A percentile compares a stretch with the other conserved stretches of the same genome.
Evolutionary conservation across 73 alveolate species (phyloP).

Genomic region (Paramecium sexaurelia): DNA sequence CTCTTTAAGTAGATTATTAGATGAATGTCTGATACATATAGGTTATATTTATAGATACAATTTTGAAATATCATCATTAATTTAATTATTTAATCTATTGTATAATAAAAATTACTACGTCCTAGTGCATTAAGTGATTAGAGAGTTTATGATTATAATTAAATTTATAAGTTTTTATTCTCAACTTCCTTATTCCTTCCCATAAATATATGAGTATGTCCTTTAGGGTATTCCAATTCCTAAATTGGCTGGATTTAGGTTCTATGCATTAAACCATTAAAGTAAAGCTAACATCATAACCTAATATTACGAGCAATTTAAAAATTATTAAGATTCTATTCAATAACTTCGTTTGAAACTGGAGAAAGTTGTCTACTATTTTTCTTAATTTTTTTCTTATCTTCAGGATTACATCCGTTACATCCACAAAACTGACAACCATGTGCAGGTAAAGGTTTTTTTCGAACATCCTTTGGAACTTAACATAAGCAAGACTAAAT

Average conservation of each 20-base stretch:
- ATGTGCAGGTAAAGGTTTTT: constrained; percentile 77
- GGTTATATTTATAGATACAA: neutral
- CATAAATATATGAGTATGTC: constrained; percentile 56
- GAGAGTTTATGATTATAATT: constrained; percentile 8
- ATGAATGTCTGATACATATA: constrained; percentile 13
- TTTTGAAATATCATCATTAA: neutral
- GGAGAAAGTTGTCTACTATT: constrained; percentile 27
- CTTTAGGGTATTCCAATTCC: constrained; percentile 44
- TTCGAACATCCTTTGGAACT: constrained; percentile 88
- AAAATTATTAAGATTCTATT: constrained; percentile 34
- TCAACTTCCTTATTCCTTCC: constrained; percentile 39
- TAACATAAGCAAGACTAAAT: constrained; percentile 84
- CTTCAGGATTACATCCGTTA: constrained; percentile 91
- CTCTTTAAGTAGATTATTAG: neutral
- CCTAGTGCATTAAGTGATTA: neutral
- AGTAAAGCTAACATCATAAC: neutral
- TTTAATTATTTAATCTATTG: constrained; percentile 24
- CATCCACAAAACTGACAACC: constrained; percentile 93
- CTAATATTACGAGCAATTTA: constrained; percentile 5
- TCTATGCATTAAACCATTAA: neutral
- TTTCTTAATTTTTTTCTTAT: constrained; percentile 71
- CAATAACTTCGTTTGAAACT: neutral
- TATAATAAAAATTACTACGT: constrained; percentile 29
- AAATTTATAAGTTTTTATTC: constrained; percentile 11
- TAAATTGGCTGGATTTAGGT: constrained; percentile 5